A percentile compares a stretch with the other conserved stretches of the same genome.
Conservation (phyloP, 768 basidiomycete species). For the Thelephora ganbajun region DNA sequence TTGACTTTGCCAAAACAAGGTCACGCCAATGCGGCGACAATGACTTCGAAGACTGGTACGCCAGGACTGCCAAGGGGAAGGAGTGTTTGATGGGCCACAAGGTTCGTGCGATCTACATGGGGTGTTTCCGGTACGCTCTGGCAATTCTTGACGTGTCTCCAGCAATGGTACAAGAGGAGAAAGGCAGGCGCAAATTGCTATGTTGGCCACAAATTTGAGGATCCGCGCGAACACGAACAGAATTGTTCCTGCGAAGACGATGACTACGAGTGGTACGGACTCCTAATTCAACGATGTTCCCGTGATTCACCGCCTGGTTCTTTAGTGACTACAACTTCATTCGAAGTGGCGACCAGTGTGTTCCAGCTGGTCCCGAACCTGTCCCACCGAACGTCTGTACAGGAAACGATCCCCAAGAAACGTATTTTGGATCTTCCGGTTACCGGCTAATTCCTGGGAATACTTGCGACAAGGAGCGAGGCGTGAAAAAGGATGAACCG, state of each 20-base stretch:
- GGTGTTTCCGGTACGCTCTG: not conserved
- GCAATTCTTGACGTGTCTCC: not conserved
- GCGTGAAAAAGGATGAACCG: slow-evolving; percentile 52
- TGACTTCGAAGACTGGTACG: slow-evolving; percentile 89
- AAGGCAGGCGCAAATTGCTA: slow-evolving; percentile 79
- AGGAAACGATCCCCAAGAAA: slow-evolving; percentile 33
- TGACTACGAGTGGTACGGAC: slow-evolving; percentile 83
- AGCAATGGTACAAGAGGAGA: slow-evolving; percentile 92
- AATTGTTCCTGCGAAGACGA: slow-evolving; percentile 70
- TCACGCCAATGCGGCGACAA: slow-evolving; percentile 48
- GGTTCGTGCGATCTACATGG: slow-evolving; percentile 25
- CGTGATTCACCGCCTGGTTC: not conserved
- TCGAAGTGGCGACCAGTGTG: slow-evolving; percentile 58
- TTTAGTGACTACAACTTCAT: slow-evolving; percentile 83
- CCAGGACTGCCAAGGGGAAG: slow-evolving; percentile 40
- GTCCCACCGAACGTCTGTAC: slow-evolving; percentile 66
- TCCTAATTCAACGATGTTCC: not conserved
- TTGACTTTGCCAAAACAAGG: slow-evolving; percentile 70
- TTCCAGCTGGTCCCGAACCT: slow-evolving; percentile 77
- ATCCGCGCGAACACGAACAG: slow-evolving; percentile 76
- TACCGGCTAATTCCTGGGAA: slow-evolving; percentile 90
- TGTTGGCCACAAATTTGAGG: slow-evolving; percentile 79
- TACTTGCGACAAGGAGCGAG: slow-evolving; percentile 51
- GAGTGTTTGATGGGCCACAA: slow-evolving; percentile 94
- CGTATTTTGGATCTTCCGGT: slow-evolving; percentile 81